Evolutionary conservation across 345 rosid species (phyloP).

Genomic region (Eucalyptus fibrosa): DNA sequence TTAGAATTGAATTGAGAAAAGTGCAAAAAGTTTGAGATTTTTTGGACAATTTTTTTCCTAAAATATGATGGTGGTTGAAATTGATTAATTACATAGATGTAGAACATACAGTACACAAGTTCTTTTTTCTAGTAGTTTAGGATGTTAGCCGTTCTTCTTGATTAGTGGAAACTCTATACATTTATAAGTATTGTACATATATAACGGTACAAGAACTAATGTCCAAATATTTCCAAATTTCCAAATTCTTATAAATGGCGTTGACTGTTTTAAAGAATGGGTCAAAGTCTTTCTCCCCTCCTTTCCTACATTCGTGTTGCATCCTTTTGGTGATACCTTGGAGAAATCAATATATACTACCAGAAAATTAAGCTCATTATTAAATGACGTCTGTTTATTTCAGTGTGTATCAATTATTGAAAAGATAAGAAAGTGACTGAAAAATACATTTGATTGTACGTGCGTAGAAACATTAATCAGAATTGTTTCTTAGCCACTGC

Average conservation of each 20-base stretch:
- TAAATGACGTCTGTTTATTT: neutral
- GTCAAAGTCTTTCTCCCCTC: neutral
- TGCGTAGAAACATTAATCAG: neutral
- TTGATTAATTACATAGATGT: neutral
- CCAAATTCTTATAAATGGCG: neutral
- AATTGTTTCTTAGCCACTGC: neutral
- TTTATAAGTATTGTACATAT: neutral
- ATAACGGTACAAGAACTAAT: neutral
- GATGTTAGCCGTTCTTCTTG: neutral
- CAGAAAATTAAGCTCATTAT: neutral
- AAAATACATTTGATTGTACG: neutral
- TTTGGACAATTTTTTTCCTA: too few relatives aligned
- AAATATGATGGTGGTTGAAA: neutral
- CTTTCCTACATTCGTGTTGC: neutral
- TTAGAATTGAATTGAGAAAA: too few relatives aligned
- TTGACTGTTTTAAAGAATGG: neutral
- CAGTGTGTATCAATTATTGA: neutral
- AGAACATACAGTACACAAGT: neutral
- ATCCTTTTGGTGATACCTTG: neutral
- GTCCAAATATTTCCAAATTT: neutral
- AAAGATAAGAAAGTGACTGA: neutral
- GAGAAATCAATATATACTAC: neutral
- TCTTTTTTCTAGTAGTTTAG: neutral
- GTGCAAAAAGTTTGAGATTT: too few relatives aligned
- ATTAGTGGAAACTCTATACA: neutral